Conservation (phyloP, 2,329 filamentous ascomycete genomes). For the Fusarium anthophilum region DNA sequence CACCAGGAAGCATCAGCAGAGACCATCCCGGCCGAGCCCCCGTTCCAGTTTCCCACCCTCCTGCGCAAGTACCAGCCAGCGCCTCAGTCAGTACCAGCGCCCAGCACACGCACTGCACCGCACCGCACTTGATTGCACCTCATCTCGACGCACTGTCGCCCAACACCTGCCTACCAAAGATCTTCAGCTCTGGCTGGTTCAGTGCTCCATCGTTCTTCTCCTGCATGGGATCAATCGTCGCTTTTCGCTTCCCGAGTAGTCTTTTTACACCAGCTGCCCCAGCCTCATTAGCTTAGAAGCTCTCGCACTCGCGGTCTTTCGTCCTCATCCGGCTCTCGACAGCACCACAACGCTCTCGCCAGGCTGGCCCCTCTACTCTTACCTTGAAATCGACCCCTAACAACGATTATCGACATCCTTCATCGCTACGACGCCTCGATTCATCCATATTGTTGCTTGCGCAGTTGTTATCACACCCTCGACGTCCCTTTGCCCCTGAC, state of each 20-base stretch:
- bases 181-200: conserved; percentile 44
- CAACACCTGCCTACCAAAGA: conserved; percentile 36
- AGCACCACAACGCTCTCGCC: conserved; percentile 29
- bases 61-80: conserved; percentile 35
- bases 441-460: conserved; percentile 27
- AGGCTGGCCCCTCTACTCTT: conserved; percentile 36
- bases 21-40: conserved; percentile 21
- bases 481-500: conserved; percentile 44
- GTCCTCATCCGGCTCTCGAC: conserved; percentile 33
- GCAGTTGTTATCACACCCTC: conserved; percentile 31
- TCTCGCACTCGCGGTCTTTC: conserved; percentile 27
- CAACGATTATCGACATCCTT: conserved; percentile 23
- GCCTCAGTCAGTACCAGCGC: conserved; percentile 36
- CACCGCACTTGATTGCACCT: conserved; percentile 15
- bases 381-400: conserved; percentile 16
- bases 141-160: conserved; percentile 25
- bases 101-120: conserved; percentile 20
- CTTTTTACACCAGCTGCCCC: conserved; percentile 17
- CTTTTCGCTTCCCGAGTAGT: conserved; percentile 21
- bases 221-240: conserved; percentile 37
- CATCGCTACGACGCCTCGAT: conserved; percentile 29
- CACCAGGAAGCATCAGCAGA: conserved; percentile 31
- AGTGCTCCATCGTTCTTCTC: conserved; percentile 38
- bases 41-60: conserved; percentile 27
- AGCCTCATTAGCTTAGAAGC: conserved; percentile 30